Evolutionary conservation across 768 basidiomycete species (phyloP).

Genomic region (Naematelia encephala): DNA sequence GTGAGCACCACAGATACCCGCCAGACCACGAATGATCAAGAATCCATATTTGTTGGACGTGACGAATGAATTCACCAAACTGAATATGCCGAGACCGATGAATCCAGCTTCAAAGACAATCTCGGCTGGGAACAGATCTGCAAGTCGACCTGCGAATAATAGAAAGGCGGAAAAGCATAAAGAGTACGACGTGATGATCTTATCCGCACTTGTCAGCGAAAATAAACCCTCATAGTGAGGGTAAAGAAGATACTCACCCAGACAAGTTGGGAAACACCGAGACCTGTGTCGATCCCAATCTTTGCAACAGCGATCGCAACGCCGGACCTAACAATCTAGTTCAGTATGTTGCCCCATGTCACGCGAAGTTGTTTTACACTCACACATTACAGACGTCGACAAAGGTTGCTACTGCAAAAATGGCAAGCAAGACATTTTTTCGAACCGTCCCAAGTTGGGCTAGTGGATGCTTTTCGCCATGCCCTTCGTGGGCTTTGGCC

Average conservation of each 20-base stretch:
- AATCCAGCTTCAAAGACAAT: slow-evolving; percentile 55
- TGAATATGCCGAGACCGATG: slow-evolving; percentile 53
- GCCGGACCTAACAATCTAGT: slow-evolving; percentile 22
- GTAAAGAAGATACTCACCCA: slow-evolving; percentile 24
- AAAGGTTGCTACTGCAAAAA: slow-evolving; percentile 20
- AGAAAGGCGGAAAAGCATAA: slow-evolving; percentile 39
- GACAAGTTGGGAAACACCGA: slow-evolving; percentile 32
- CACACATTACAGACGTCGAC: slow-evolving; percentile 15
- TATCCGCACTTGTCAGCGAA: no score
- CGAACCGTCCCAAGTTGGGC: slow-evolving; percentile 10
- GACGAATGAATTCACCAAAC: slow-evolving; percentile 56
- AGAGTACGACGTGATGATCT: slow-evolving; percentile 40
- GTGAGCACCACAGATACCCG: slow-evolving; percentile 57
- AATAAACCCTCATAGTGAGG: not conserved
- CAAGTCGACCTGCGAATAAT: slow-evolving; percentile 43
- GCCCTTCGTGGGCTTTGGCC: not conserved
- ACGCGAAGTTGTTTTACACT: not conserved
- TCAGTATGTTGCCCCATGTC: slow-evolving; percentile 1
- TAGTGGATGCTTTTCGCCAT: slow-evolving; percentile 11
- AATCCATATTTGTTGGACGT: slow-evolving; percentile 54
- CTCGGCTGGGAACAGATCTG: slow-evolving; percentile 49
- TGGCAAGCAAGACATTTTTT: slow-evolving; percentile 14
- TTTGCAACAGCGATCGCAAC: slow-evolving; percentile 41
- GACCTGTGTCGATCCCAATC: slow-evolving; percentile 28
- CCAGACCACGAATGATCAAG: slow-evolving; percentile 58